Base-by-base conservation (phyloP, 2,329 filamentous ascomycete genomes). In the Sporothrix inflata region DNA sequence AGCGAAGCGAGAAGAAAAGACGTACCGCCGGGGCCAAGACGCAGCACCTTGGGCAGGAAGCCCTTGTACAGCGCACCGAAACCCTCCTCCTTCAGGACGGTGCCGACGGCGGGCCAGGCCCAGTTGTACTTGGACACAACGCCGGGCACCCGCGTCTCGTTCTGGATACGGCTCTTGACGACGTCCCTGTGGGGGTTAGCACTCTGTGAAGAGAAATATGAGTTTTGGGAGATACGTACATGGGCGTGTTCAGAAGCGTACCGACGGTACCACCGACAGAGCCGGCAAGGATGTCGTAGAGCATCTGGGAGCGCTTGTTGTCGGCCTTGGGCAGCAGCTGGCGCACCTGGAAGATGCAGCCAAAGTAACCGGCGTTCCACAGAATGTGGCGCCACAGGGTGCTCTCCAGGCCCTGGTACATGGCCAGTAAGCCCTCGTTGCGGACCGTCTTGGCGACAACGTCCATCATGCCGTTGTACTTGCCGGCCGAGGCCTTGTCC, bases 101-200 rank as follows among this genome's bases (percentile, higher is more conserved):
- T 96, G 72, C 88, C 91, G 68, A 98, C 86, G 27, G 94, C 90
- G 63, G 94, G 93, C 89, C 91, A 97, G 42, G 96, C 96, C 96
- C 96, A 99, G 88, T 98, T 98, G 86, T 99, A 99, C 88, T 99
- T 99, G 79, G 93, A 93, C 27, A 90, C 84, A 70, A 88, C 86
- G 5, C 96, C 96, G n/a, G 92, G 81, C 51, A 97, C 85, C 86
- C 92, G 95, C 76, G 92, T 87, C 71, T 89, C 94, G 84, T 99
- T 99, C 84, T 99, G 96, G 77, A 99, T 99, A 75, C 96, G 91
- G 76, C 93, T 97, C 89, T 99, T 99, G 84, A 98, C 94, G 24
- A 98, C 95, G 79, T 98, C 61, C 30, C 63, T 60, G 24, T 34
- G 9, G 2, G 7, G 14, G 65, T 72, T 45, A 71, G 61, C 30